Evolutionary conservation across 805 yeast genomes (phyloP).

Genomic region (Pichia manshurica): DNA sequence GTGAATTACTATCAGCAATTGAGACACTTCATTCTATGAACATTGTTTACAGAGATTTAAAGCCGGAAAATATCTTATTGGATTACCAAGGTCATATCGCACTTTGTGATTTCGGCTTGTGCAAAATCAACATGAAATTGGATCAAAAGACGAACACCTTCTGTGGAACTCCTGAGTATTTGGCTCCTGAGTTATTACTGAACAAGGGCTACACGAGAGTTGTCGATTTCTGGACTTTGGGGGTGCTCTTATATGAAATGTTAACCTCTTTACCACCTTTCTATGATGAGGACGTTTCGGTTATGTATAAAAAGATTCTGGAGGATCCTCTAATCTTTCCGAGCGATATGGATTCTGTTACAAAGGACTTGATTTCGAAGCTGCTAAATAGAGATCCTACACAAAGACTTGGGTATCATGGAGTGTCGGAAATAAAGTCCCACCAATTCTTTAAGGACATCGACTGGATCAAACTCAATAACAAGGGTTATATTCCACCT

Average conservation of each 20-base stretch:
- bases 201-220: slow-evolving; percentile 93
- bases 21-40: slow-evolving; percentile 88
- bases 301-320: slow-evolving; percentile 90
- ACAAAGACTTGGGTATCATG: slow-evolving; percentile 68
- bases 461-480: slow-evolving; percentile 79
- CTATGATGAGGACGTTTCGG: slow-evolving; percentile 87
- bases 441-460: slow-evolving; percentile 86
- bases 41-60: slow-evolving; percentile 90
- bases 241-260: slow-evolving; percentile 92
- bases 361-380: slow-evolving; percentile 70
- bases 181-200: slow-evolving; percentile 88
- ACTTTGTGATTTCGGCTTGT: slow-evolving; percentile 92
- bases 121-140: slow-evolving; percentile 90
- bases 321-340: slow-evolving; percentile 90
- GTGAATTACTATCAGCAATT: slow-evolving; percentile 87
- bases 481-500: slow-evolving; percentile 91
- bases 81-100: slow-evolving; percentile 99
- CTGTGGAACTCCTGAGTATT: slow-evolving; percentile 97
- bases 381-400: slow-evolving; percentile 81
- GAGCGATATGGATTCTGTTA: slow-evolving; percentile 76
- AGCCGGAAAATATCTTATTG: slow-evolving; percentile 90
- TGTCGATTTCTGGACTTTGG: slow-evolving; percentile 99
- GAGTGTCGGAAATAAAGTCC: slow-evolving; percentile 75
- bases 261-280: slow-evolving; percentile 95
- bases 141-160: slow-evolving; percentile 84